Evolutionary conservation across 139 green algal genomes (phyloP).

Genomic region (Ulvella scutata): DNA sequence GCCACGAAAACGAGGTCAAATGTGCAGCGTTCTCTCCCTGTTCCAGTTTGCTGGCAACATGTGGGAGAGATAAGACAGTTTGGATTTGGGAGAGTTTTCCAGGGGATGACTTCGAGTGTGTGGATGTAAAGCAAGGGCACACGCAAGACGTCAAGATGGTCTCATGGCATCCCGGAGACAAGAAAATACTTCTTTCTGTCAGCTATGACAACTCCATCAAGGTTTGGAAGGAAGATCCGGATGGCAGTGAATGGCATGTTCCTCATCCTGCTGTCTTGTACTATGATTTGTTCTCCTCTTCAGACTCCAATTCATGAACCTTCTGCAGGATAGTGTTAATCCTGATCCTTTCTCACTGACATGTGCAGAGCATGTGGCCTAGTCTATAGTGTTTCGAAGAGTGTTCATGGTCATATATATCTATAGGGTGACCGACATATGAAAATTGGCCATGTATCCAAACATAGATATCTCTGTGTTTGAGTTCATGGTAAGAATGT

Average conservation of each 20-base stretch:
- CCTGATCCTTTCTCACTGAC: too few relatives aligned
- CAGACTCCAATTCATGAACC: too few relatives aligned
- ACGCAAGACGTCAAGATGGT: constrained; percentile 90
- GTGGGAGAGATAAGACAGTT: constrained; percentile 82
- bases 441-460: too few relatives aligned
- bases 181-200: constrained; percentile 65
- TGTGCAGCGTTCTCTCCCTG: constrained; percentile 66
- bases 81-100: constrained; percentile 89
- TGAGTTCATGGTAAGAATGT: too few relatives aligned
- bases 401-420: too few relatives aligned
- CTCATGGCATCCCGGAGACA: constrained; percentile 68
- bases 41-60: constrained; percentile 75
- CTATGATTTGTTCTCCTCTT: too few relatives aligned
- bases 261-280: too few relatives aligned
- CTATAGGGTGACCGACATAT: too few relatives aligned
- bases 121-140: constrained; percentile 86
- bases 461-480: too few relatives aligned
- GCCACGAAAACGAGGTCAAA: constrained; percentile 96
- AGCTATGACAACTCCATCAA: constrained; percentile 90
- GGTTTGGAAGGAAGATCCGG: constrained; percentile 61
- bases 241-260: constrained; percentile 56
- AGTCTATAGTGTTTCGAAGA: too few relatives aligned
- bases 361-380: too few relatives aligned
- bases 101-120: constrained; percentile 63
- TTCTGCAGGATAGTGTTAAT: too few relatives aligned